Evolutionary conservation across 345 rosid species (phyloP).

Genomic region (Eucalyptus globulus): DNA sequence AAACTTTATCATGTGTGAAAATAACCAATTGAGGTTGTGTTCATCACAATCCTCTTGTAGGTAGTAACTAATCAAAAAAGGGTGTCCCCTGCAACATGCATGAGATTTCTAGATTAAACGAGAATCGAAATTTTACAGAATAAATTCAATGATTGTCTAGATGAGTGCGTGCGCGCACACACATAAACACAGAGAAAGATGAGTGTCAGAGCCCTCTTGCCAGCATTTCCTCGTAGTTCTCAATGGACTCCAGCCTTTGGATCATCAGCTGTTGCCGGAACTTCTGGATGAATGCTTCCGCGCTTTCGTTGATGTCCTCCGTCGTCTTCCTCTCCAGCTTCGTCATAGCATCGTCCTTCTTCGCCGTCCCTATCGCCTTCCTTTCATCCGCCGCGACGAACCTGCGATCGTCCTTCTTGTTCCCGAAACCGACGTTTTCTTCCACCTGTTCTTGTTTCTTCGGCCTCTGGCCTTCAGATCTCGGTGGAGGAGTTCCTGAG

Average conservation of each 20-base stretch:
- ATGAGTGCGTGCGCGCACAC: not conserved
- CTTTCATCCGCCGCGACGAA: not conserved
- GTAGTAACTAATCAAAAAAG: not conserved
- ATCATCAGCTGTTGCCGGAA: conserved; percentile 55
- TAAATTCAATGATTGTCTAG: not conserved
- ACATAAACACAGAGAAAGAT: not conserved
- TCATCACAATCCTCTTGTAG: not conserved
- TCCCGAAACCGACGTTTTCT: not conserved
- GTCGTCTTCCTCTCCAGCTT: conserved; percentile 40
- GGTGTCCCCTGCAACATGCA: not conserved
- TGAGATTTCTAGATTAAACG: not conserved
- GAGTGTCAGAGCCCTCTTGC: conserved; percentile 24
- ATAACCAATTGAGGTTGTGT: not conserved
- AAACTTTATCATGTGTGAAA: not conserved
- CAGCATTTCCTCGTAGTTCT: conserved; percentile 49
- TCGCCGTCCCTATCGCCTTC: not conserved
- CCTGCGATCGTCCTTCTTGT: not conserved
- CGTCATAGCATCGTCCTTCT: not conserved
- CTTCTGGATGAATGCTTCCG: conserved; percentile 67
- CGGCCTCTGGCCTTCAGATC: not conserved
- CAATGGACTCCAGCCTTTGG: conserved; percentile 73
- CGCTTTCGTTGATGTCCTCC: conserved; percentile 56
- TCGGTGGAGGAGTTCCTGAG: not conserved
- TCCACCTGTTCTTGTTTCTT: not conserved
- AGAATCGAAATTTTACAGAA: not conserved